Base-by-base conservation (phyloP, 2,329 filamentous ascomycete species). In the Trichoderma breve region DNA sequence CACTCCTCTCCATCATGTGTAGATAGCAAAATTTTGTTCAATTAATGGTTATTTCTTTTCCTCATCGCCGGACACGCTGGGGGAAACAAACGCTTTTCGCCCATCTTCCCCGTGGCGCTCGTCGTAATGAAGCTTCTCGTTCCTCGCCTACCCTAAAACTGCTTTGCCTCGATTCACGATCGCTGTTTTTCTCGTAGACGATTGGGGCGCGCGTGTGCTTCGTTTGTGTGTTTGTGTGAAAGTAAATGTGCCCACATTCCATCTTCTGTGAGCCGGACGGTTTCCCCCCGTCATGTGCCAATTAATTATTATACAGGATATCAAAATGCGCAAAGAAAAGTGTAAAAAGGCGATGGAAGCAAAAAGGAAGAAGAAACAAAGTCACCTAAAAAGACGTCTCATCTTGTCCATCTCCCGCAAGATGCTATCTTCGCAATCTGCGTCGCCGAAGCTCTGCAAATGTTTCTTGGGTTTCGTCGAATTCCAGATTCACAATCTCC, bases 381-480 rank as follows among this genome's bases (percentile, higher is more conserved):
- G 3, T 0, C 26, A 1, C n/a, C 11, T 6, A 36, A 32, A 6
- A 60, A 69, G 57, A 28, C 34, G 14, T 36, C n/a, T 28, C 26
- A 32, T 4, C 55, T 43, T 57, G 21, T 47, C 26, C 11, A 26
- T 1, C 4, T 5, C 26, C 39, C 26, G n/a, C 14, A 36, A 55
- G 47, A 53, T 26, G 11, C 24, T 61, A 80, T 70, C 73, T 76
- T 28, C 77, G 76, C 36, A 78, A 71, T 66, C 73, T 77, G 34
- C 78, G 76, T 67, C 77, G 77, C 61, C 77, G 78, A 4, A 83
- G 75, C 70, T 83, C 81, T 12, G 62, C 70, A 11, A 69, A 51
- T 3, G 72, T 36, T 8, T 78, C 73, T 12, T 76, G 74, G 24
- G 74, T 72, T 12, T 70, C 51, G 8, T 51, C 32, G 12, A 67